These are phyloP conservation scores for Pilaira anomala DNA, from an alignment of 192 early-diverging fungal species.

Conservation along the genomic window DNA sequence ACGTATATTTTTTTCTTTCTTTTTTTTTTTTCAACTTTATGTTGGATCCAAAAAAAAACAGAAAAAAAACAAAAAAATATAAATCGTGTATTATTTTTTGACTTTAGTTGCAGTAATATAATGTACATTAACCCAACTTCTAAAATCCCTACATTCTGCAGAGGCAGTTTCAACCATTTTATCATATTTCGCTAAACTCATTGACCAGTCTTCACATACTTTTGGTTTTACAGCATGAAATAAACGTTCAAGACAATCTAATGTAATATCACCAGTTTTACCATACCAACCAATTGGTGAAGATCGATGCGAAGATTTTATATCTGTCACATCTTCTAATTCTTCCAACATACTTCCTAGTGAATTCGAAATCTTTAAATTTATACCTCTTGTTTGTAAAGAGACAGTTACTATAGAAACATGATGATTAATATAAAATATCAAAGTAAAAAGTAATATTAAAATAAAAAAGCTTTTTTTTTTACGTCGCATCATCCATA, in stretches of 20 bases:
- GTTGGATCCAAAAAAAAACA: no score
- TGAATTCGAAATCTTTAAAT: slow-evolving; percentile 14
- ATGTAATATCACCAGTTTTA: slow-evolving; percentile 20
- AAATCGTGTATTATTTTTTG: neutral
- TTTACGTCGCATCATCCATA: slow-evolving; percentile 37
- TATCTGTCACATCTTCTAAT: neutral
- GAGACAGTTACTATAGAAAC: slow-evolving; percentile 28
- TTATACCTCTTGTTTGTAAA: slow-evolving; percentile 29
- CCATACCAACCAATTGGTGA: slow-evolving; percentile 34
- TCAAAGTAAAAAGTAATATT: neutral
- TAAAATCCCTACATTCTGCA: slow-evolving; percentile 29
- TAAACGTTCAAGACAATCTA: slow-evolving; percentile 20
- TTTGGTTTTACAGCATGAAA: slow-evolving; percentile 28
- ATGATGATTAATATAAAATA: neutral
- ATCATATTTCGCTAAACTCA: slow-evolving; percentile 32
- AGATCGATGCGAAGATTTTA: slow-evolving; percentile 25
- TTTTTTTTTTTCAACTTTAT: no score
- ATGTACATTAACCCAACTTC: slow-evolving; percentile 33
- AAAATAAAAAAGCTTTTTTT: neutral
- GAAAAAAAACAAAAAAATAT: no score
- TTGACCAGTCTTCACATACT: slow-evolving; percentile 37
- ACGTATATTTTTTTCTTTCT: no score
- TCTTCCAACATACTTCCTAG: slow-evolving; percentile 4
- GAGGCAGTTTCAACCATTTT: slow-evolving; percentile 3
- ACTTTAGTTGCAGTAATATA: slow-evolving; percentile 20